A percentile compares a stretch with the other conserved stretches of the same genome.
Evolutionary conservation across 2,329 filamentous ascomycete species (phyloP).

Genomic region (Chaetomium sp.): DNA sequence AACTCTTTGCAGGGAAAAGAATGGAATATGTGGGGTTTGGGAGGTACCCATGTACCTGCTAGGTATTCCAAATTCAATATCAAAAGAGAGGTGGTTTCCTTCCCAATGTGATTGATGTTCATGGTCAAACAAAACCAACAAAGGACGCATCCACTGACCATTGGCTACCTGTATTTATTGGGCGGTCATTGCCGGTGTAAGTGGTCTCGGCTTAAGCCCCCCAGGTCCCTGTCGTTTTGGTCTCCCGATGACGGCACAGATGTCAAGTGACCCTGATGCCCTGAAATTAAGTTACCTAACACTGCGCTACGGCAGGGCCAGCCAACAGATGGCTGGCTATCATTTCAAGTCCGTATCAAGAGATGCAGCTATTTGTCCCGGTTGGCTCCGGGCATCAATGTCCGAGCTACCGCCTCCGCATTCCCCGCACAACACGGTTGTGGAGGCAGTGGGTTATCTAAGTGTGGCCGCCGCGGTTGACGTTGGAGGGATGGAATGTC

Average conservation of each 20-base stretch:
- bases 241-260: neutral
- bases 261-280: slow-evolving; percentile 18
- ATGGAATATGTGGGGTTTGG: too few relatives aligned
- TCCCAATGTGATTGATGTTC: neutral
- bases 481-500: neutral
- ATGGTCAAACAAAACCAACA: slow-evolving; percentile 2
- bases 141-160: neutral
- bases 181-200: slow-evolving; percentile 14
- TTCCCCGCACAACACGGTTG: neutral
- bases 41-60: too few relatives aligned
- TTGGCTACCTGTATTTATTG: slow-evolving; percentile 16
- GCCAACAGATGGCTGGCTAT: neutral
- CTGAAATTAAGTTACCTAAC: slow-evolving; percentile 15
- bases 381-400: neutral
- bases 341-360: neutral
- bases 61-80: neutral
- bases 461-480: neutral
- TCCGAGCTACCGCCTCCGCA: neutral
- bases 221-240: neutral
- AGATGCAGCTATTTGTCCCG: neutral
- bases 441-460: neutral
- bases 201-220: slow-evolving; percentile 21
- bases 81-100: neutral
- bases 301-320: neutral
- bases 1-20: too few relatives aligned